Conservation (phyloP, 345 rosid species). For the Trapa bicornis region DNA sequence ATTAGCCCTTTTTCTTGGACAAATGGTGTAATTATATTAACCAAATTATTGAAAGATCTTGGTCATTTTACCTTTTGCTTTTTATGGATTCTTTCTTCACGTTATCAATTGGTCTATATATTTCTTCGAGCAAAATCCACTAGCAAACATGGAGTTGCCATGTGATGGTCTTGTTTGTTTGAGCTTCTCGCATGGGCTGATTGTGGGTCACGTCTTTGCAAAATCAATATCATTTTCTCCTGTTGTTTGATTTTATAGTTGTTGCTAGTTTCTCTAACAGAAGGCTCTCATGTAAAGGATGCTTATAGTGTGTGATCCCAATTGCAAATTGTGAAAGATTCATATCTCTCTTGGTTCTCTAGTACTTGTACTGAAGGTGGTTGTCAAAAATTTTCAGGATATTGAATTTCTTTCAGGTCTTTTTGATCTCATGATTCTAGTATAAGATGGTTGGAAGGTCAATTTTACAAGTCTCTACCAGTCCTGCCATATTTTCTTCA, state of each 20-base stretch:
- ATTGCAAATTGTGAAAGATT: background rate
- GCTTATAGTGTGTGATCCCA: background rate
- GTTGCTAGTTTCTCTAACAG: background rate
- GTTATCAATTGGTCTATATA: background rate
- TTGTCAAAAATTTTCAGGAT: background rate
- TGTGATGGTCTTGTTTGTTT: background rate
- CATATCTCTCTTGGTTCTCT: background rate
- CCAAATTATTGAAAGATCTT: no score
- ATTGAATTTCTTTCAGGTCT: background rate
- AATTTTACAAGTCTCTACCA: conserved; percentile 3
- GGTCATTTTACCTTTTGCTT: no score
- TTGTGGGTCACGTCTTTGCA: background rate
- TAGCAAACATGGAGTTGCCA: background rate
- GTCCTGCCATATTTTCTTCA: background rate
- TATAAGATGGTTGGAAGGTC: conserved; percentile 2
- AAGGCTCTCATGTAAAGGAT: background rate
- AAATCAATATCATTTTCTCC: background rate
- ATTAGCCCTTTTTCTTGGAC: no score
- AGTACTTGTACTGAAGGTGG: background rate
- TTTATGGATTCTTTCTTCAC: no score
- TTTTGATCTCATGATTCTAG: background rate
- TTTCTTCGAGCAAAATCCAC: background rate
- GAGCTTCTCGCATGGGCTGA: background rate
- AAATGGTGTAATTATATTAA: no score
- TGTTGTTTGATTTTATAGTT: background rate